phyloP scores from a whole-genome alignment of 164 flowering plant species.

The Malania oleifera region DNA sequence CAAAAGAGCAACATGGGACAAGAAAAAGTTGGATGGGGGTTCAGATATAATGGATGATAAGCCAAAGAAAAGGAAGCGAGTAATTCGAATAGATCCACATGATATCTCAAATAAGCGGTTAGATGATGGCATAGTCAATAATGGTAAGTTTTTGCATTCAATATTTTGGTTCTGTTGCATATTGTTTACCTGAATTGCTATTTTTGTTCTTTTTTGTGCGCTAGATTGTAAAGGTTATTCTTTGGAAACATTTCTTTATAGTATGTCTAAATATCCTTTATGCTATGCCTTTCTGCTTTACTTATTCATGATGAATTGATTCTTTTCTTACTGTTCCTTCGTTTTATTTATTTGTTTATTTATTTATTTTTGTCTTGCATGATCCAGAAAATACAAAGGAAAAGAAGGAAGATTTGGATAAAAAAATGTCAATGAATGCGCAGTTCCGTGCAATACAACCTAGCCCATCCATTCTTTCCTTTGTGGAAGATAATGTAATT shows the following conservation, averaged over 20 bases:
- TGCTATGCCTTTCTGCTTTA: neutral
- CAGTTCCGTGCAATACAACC: conserved; percentile 94
- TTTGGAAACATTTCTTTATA: neutral
- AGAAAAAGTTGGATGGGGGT: conserved; percentile 24
- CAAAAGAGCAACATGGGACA: conserved; percentile 25
- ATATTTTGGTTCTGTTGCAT: too few relatives aligned
- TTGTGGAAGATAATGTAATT: conserved; percentile 89
- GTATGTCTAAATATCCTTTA: neutral
- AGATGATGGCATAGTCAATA: conserved; percentile 43
- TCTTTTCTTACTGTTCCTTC: neutral
- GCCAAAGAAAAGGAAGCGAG: conserved; percentile 51
- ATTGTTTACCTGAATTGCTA: neutral
- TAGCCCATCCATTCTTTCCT: conserved; percentile 70
- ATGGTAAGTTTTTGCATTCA: conserved; percentile 36
- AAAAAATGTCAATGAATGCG: conserved; percentile 74
- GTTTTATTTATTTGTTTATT: neutral
- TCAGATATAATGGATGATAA: conserved; percentile 23
- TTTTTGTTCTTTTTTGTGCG: neutral
- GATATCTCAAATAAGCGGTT: conserved; percentile 81
- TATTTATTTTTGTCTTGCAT: conserved; percentile 3
- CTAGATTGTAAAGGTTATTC: too few relatives aligned
- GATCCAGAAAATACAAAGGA: conserved; percentile 33
- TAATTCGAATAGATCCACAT: conserved; percentile 55
- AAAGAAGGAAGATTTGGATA: conserved; percentile 36
- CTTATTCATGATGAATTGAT: too few relatives aligned